Conservation (phyloP, 345 rosid genomes). For the Arabidopsis suecica region DNA sequence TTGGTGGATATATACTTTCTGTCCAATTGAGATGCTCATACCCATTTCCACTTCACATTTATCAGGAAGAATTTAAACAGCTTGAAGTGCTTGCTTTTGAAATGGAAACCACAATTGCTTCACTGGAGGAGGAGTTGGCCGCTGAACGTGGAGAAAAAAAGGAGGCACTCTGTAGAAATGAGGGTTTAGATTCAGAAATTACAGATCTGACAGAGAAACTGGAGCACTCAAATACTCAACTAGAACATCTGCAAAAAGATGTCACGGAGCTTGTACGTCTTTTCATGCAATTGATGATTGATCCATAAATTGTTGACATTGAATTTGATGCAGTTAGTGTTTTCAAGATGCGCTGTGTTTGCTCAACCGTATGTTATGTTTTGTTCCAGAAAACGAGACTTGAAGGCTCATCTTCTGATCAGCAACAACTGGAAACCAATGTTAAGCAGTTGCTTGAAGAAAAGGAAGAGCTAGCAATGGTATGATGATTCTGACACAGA, state of each 20-base stretch:
- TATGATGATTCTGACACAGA: slow-evolving; percentile 41
- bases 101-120: slow-evolving; percentile 88
- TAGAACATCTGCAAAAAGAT: slow-evolving; percentile 60
- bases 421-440: slow-evolving; percentile 59
- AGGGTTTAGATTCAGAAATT: slow-evolving; percentile 60
- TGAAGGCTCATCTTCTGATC: slow-evolving; percentile 63
- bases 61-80: slow-evolving; percentile 74
- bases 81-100: slow-evolving; percentile 91
- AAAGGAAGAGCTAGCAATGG: slow-evolving; percentile 94
- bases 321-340: slow-evolving; percentile 26
- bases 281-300: slow-evolving; percentile 22
- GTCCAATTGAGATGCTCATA: slow-evolving; percentile 4
- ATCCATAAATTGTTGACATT: slow-evolving; percentile 17
- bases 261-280: slow-evolving; percentile 59
- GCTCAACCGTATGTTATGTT: slow-evolving; percentile 24
- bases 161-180: slow-evolving; percentile 56
- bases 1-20: slow-evolving; percentile 29
- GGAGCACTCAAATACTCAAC: slow-evolving; percentile 54
- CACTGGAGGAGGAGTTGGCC: slow-evolving; percentile 76
- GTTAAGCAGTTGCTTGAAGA: slow-evolving; percentile 64
- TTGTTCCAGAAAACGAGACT: slow-evolving; percentile 58
- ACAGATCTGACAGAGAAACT: slow-evolving; percentile 55
- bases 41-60: slow-evolving; percentile 36
- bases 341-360: slow-evolving; percentile 15
- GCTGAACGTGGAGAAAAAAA: slow-evolving; percentile 62